These are phyloP conservation scores for Blastobotrys aristatus DNA, from an alignment of 1,139 yeast species.

Conservation along the genomic window DNA sequence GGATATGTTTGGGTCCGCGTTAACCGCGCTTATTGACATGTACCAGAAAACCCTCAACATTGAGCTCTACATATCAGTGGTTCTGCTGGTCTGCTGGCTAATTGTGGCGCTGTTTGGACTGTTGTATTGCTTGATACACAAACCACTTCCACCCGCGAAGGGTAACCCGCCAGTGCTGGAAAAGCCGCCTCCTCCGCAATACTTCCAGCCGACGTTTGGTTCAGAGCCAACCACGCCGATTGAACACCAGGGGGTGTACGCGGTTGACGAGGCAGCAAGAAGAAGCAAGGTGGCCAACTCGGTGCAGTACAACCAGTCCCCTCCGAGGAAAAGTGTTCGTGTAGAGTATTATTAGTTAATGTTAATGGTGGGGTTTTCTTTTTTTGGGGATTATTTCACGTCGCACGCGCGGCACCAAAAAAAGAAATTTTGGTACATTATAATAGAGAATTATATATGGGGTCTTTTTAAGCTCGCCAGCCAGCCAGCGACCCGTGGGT, in stretches of 20 bases:
- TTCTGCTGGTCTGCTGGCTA: conserved; percentile 24
- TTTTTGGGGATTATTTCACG: too few relatives aligned
- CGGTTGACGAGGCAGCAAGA: neutral
- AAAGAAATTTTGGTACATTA: too few relatives aligned
- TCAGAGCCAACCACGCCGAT: conserved; percentile 1
- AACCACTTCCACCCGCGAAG: neutral
- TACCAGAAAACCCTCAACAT: conserved; percentile 21
- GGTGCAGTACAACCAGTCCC: neutral
- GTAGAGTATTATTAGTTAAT: neutral
- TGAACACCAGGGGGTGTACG: neutral
- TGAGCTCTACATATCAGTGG: conserved; percentile 26
- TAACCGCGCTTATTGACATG: conserved; percentile 16
- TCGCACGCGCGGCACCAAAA: too few relatives aligned
- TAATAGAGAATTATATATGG: too few relatives aligned
- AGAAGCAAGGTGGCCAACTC: neutral
- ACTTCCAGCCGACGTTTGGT: neutral
- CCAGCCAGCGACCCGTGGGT: too few relatives aligned
- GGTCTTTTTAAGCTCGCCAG: too few relatives aligned
- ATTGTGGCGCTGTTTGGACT: conserved; percentile 22
- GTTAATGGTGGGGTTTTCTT: too few relatives aligned
- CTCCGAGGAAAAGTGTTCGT: conserved; percentile 7
- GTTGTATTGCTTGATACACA: conserved; percentile 18
- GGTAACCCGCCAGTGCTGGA: neutral
- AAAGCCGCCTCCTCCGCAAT: neutral
- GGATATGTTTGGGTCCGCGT: conserved; percentile 7